Conservation (phyloP, 1,139 yeast species). For the Kurtzmaniella quercitrusa region DNA sequence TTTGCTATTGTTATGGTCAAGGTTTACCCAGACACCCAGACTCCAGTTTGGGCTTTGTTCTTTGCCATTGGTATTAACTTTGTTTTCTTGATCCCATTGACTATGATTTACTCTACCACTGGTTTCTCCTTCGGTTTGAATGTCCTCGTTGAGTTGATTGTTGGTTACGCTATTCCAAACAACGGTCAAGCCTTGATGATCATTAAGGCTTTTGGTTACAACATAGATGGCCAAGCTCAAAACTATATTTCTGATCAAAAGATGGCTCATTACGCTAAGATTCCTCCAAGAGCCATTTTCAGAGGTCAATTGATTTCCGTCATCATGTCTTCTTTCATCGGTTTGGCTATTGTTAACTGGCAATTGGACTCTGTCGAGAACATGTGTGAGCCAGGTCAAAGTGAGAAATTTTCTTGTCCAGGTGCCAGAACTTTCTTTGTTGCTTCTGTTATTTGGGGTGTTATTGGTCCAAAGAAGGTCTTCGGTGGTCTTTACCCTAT, state of each 20-base stretch:
- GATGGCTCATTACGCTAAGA: slow-evolving; percentile 51
- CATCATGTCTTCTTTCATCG: slow-evolving; percentile 39
- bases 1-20: slow-evolving; percentile 48
- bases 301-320: slow-evolving; percentile 52
- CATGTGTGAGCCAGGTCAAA: slow-evolving; percentile 35
- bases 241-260: slow-evolving; percentile 48
- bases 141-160: slow-evolving; percentile 52
- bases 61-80: slow-evolving; percentile 53
- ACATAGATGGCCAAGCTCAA: slow-evolving; percentile 54
- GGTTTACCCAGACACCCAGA: slow-evolving; percentile 38
- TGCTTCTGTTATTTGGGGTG: slow-evolving; percentile 60
- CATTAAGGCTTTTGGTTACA: slow-evolving; percentile 52
- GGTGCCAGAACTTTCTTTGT: slow-evolving; percentile 45
- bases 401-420: slow-evolving; percentile 46
- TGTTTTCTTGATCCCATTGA: slow-evolving; percentile 49
- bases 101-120: slow-evolving; percentile 43
- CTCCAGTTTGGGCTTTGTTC: slow-evolving; percentile 58
- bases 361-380: slow-evolving; percentile 39
- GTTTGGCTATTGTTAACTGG: slow-evolving; percentile 53
- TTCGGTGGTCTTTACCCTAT: slow-evolving; percentile 47
- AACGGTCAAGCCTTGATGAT: slow-evolving; percentile 53
- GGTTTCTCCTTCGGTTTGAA: slow-evolving; percentile 49
- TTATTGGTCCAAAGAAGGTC: slow-evolving; percentile 61
- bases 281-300: slow-evolving; percentile 61
- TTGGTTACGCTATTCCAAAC: slow-evolving; percentile 58